Conservation (phyloP, 106 monocot species). For the Dioscorea dumetorum region DNA sequence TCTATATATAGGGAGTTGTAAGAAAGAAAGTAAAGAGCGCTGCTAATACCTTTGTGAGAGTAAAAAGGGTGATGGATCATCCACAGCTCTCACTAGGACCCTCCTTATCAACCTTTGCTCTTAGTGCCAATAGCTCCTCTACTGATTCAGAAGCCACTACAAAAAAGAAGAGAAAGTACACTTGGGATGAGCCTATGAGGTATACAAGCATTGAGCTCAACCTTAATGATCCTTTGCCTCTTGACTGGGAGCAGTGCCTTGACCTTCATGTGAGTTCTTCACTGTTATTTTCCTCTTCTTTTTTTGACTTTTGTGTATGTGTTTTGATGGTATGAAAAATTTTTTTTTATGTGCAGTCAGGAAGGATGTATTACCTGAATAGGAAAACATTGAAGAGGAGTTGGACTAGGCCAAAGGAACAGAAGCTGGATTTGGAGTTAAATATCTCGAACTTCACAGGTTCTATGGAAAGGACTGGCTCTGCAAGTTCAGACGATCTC, state of each 20-base stretch:
- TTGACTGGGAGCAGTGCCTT: constrained; percentile 75
- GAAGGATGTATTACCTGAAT: constrained; percentile 69
- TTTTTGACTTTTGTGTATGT: not conserved
- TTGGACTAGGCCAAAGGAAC: constrained; percentile 51
- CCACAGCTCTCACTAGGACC: constrained; percentile 56
- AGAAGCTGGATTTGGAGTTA: constrained; percentile 44
- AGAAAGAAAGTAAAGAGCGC: no score
- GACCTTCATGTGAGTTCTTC: constrained; percentile 49
- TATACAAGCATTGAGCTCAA: constrained; percentile 43
- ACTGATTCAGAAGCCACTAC: constrained; percentile 28
- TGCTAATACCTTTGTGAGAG: no score
- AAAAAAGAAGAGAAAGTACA: constrained; percentile 49
- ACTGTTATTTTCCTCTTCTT: not conserved
- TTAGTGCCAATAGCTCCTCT: constrained; percentile 23
- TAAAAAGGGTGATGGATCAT: constrained; percentile 14
- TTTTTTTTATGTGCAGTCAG: constrained; percentile 33
- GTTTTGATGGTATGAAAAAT: not conserved
- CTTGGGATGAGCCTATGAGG: constrained; percentile 22
- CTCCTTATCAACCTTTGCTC: constrained; percentile 10
- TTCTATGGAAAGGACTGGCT: not conserved
- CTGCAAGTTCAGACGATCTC: constrained; percentile 3
- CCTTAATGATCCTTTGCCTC: constrained; percentile 52
- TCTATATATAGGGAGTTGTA: not conserved
- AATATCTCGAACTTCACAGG: constrained; percentile 39
- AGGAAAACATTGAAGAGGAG: constrained; percentile 65